Conservation (phyloP, 129 eudicot genomes). For the Lonicera japonica region DNA sequence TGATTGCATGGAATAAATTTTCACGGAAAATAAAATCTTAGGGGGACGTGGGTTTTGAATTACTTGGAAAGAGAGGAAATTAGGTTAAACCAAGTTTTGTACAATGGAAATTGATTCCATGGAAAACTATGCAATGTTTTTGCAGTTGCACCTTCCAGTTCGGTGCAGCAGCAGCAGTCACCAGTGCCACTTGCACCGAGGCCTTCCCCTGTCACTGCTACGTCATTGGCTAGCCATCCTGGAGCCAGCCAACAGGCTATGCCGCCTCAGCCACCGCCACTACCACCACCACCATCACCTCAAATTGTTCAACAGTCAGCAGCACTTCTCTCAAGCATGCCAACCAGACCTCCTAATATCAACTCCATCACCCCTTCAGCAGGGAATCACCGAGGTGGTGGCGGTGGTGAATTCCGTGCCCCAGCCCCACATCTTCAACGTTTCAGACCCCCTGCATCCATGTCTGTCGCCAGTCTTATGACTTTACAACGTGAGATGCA, state of each 20-base stretch:
- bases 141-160: neutral
- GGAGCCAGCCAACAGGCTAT: slow-evolving; percentile 24
- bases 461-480: neutral
- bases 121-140: too few relatives aligned
- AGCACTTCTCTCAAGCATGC: slow-evolving; percentile 18
- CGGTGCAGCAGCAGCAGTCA: neutral
- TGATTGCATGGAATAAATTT: too few relatives aligned
- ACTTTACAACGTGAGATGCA: slow-evolving; percentile 9
- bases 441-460: slow-evolving; percentile 17
- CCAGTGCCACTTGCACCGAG: slow-evolving; percentile 30
- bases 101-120: too few relatives aligned
- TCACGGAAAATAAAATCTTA: too few relatives aligned
- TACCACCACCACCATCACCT: slow-evolving; percentile 29
- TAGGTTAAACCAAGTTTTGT: too few relatives aligned
- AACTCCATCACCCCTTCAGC: slow-evolving; percentile 27
- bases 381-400: neutral
- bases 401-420: slow-evolving; percentile 44
- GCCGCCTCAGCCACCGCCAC: slow-evolving; percentile 17
- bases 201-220: slow-evolving; percentile 24
- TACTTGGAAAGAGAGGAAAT: too few relatives aligned
- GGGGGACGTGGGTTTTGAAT: too few relatives aligned
- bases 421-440: slow-evolving; percentile 74
- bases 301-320: slow-evolving; percentile 44
- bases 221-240: slow-evolving; percentile 30
- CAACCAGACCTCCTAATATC: slow-evolving; percentile 32